Evolutionary conservation across 352 stramenopile species (phyloP).

Genomic region (Globisporangium megalacanthum): DNA sequence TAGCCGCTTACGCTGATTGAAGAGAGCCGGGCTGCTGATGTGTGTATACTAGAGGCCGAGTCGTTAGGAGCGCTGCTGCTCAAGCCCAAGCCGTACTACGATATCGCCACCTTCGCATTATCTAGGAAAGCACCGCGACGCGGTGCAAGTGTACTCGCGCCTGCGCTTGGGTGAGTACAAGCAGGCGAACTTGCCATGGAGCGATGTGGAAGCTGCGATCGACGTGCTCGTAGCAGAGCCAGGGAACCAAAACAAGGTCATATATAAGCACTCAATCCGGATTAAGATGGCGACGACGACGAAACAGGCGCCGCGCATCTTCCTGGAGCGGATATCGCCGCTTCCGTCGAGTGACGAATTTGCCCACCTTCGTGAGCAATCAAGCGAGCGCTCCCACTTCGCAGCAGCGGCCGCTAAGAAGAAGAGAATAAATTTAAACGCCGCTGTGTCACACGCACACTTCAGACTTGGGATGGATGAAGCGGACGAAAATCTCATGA

Average conservation of each 20-base stretch:
- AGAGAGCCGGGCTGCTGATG: slow-evolving; percentile 51
- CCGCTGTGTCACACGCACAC: too few relatives aligned
- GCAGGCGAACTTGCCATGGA: slow-evolving; percentile 82
- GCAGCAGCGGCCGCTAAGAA: slow-evolving; percentile 5
- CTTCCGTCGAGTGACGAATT: slow-evolving; percentile 77
- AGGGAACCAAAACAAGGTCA: slow-evolving; percentile 74
- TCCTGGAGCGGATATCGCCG: slow-evolving; percentile 64
- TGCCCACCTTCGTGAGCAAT: slow-evolving; percentile 69
- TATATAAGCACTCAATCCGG: slow-evolving; percentile 86
- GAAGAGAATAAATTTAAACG: too few relatives aligned
- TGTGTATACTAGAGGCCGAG: slow-evolving; percentile 58
- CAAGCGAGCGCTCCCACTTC: slow-evolving; percentile 29
- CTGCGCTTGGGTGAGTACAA: slow-evolving; percentile 72
- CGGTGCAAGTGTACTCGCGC: too few relatives aligned
- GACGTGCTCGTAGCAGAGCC: slow-evolving; percentile 79
- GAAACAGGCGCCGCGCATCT: slow-evolving; percentile 78
- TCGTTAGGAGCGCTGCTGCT: slow-evolving; percentile 58
- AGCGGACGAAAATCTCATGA: too few relatives aligned
- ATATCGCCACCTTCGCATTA: slow-evolving; percentile 59
- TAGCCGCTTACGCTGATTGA: slow-evolving; percentile 72
- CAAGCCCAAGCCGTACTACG: slow-evolving; percentile 79
- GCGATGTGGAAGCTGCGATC: slow-evolving; percentile 84
- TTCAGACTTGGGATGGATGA: too few relatives aligned
- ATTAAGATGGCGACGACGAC: slow-evolving; percentile 70
- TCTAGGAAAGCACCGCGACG: slow-evolving; percentile 58